Percentiles rank a stretch among this genome's conserved stretches.
These are phyloP conservation scores for Epichloe amarillans DNA, from an alignment of 2,329 filamentous ascomycete genomes.

Conservation along the genomic window DNA sequence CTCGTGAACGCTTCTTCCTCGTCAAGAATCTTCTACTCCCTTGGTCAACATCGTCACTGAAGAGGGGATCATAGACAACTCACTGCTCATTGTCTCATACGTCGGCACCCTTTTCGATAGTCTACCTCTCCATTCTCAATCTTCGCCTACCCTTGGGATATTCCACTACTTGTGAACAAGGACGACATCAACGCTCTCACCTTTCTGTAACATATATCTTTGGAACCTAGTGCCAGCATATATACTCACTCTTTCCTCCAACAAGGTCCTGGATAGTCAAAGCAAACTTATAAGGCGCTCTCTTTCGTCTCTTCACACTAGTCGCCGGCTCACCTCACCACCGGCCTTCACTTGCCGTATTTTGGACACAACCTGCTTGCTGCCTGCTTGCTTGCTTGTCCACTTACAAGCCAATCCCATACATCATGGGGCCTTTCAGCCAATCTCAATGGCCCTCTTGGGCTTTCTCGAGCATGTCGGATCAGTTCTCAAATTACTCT, in stretches of 20 bases:
- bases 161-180: constrained; percentile 3
- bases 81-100: constrained; percentile 21
- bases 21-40: constrained; percentile 16
- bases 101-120: constrained; percentile 18
- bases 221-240: neutral
- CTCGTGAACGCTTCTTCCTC: constrained; percentile 12
- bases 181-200: constrained; percentile 5
- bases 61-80: constrained; percentile 17
- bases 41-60: constrained; percentile 20
- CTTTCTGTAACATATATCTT: neutral
- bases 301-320: no score
- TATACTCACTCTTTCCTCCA: neutral
- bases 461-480: constrained; percentile 18
- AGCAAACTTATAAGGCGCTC: neutral
- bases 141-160: constrained; percentile 6
- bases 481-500: constrained; percentile 19
- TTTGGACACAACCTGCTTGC: neutral
- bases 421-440: constrained; percentile 20
- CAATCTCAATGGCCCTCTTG: constrained; percentile 24
- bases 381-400: neutral
- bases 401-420: neutral
- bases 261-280: neutral
- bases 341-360: neutral
- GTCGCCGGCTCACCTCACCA: neutral
- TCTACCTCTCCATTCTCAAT: constrained; percentile 10